Evolutionary conservation across 129 eudicot genomes (phyloP).

Genomic region (Apium graveolens): DNA sequence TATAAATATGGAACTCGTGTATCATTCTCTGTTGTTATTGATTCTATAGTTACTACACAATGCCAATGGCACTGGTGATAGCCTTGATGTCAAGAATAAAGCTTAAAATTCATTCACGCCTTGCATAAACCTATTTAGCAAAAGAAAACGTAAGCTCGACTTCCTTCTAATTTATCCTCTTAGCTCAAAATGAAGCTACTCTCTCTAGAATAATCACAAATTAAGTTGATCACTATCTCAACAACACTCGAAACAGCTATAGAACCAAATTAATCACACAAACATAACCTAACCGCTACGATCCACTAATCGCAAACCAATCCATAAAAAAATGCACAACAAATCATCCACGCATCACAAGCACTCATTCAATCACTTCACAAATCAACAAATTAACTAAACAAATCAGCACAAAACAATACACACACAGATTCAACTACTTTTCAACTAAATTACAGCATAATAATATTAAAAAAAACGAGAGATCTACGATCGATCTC

Average conservation of each 20-base stretch:
- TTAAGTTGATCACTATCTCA: not conserved
- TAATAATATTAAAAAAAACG: not conserved
- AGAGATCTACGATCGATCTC: constrained; percentile 1
- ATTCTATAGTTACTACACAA: not conserved
- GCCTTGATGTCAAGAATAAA: not conserved
- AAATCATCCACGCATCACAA: not conserved
- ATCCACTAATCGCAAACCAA: not conserved
- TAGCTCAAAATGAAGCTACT: not conserved
- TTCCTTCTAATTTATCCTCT: not conserved
- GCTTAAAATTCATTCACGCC: not conserved
- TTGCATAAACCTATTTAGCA: not conserved
- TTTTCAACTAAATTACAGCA: not conserved
- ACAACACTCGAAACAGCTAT: not conserved
- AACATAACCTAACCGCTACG: not conserved
- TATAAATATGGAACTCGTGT: not conserved
- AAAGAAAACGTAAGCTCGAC: not conserved
- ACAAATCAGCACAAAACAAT: not conserved
- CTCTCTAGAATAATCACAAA: not conserved
- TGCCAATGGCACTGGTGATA: not conserved
- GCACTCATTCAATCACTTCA: not conserved
- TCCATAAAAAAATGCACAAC: not conserved
- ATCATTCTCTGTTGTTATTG: not conserved
- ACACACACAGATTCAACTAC: not conserved
- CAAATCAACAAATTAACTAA: not conserved
- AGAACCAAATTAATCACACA: not conserved